A percentile compares a stretch with the other conserved stretches of the same genome.
phyloP scores from a whole-genome alignment of 2,329 filamentous ascomycete genomes.

The Harringtonia aguacate region DNA sequence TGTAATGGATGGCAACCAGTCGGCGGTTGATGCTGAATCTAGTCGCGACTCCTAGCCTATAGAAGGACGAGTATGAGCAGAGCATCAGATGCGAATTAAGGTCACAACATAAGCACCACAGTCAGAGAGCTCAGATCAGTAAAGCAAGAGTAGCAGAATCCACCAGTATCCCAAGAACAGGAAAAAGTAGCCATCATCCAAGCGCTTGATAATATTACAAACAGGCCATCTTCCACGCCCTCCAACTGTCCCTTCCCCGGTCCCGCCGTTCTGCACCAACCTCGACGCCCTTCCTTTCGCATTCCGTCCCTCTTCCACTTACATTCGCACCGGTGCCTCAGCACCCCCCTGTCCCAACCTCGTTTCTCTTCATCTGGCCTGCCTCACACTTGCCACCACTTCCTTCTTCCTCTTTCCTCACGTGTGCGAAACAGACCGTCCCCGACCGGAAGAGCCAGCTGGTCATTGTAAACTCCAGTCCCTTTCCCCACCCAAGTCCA shows the following conservation, averaged over 20 bases:
- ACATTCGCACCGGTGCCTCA: too few species aligned
- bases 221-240: slow-evolving; percentile 3
- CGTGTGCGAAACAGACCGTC: background rate
- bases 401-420: background rate
- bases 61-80: too few species aligned
- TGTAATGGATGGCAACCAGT: too few species aligned
- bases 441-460: slow-evolving; percentile 2
- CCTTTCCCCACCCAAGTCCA: background rate
- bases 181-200: background rate
- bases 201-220: slow-evolving; percentile 12
- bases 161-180: slow-evolving; percentile 3
- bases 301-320: background rate
- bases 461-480: slow-evolving; percentile 2
- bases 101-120: too few species aligned
- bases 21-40: too few species aligned
- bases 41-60: too few species aligned
- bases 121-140: background rate
- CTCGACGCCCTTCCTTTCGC: background rate
- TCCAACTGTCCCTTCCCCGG: slow-evolving; percentile 1
- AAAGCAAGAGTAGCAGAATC: background rate
- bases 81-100: too few species aligned
- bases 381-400: background rate
- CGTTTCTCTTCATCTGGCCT: background rate
- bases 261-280: background rate
- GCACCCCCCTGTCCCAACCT: too few species aligned